Base-by-base conservation (phyloP, 176 grass and related monocot genomes). In the Cenchrus fungigraminus region DNA sequence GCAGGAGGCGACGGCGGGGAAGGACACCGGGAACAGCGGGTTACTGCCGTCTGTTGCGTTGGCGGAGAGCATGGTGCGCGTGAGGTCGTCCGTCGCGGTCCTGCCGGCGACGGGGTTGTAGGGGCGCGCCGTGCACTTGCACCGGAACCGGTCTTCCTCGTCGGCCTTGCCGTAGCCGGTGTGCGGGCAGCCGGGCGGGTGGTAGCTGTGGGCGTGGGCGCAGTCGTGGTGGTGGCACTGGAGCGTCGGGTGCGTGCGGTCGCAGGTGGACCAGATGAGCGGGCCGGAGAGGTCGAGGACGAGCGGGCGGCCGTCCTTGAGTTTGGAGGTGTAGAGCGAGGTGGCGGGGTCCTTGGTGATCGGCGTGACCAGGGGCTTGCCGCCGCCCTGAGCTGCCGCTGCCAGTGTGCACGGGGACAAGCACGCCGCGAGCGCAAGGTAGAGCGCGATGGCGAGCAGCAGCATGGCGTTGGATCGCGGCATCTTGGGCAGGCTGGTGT, bases 251-350 rank as follows among this genome's bases (percentile, higher is more conserved):
- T 82, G 71, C 0, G 28, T 0, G 31, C 42, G 4, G 12, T 2
- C 59, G 55, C 86, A 94, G 40, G 84, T 65, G 47, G 82, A 54
- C 87, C 89, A 94, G 65, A 91, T 25, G 20, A 91, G 73, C 1
- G 89, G 81, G 61, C 84, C 84, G 28, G 87, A 6, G 84, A 94
- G 89, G 81, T 94, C 92, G 34, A 94, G 49, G 65, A 95, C 73
- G 22, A 89, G 73, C 15, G 76, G 63, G 34, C 11, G 68, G 37
- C 76, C 28, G 74, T 63, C 12, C 57, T 73, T 82, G 56, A 86
- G 43, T 0, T 83, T 72, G 17, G 75, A 10, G 16, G 65, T 90
- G 78, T 90, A 90, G 34, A 90, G 83, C 5, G 14, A 50, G 3
- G 84, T 90, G 61, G 76, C 53, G 15, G 81, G n/a, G 74, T 87